Percentiles rank a stretch among this genome's conserved stretches.
Conservation (phyloP, 306 rosid genomes). For the Lathyrus tuberosus region DNA sequence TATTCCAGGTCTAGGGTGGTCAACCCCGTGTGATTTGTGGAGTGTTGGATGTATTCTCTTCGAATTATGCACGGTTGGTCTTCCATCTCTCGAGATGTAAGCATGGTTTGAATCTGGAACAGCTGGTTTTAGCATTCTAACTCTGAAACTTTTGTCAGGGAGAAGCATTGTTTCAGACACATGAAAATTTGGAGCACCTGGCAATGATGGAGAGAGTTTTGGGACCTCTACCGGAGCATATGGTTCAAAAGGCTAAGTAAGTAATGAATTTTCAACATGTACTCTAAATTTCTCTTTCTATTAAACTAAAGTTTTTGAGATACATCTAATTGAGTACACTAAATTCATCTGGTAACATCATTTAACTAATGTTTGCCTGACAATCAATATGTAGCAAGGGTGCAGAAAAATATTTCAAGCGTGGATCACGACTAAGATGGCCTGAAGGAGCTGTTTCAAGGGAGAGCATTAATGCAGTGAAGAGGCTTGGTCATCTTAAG, state of each 20-base stretch:
- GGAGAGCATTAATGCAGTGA: constrained; percentile 92
- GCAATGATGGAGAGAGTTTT: constrained; percentile 93
- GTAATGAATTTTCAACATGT: constrained; percentile 21
- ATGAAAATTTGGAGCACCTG: constrained; percentile 92
- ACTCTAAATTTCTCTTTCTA: constrained; percentile 7
- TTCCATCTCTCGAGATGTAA: constrained; percentile 27
- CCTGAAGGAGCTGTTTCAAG: constrained; percentile 95
- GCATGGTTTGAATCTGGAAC: constrained; percentile 37
- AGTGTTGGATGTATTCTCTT: constrained; percentile 88
- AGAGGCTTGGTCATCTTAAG: constrained; percentile 76
- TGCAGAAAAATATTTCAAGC: constrained; percentile 78
- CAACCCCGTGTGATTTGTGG: constrained; percentile 90
- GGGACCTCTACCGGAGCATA: constrained; percentile 81
- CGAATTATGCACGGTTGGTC: constrained; percentile 78
- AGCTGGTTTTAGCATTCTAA: constrained; percentile 38
- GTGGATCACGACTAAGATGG: constrained; percentile 75
- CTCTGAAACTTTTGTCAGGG: constrained; percentile 62
- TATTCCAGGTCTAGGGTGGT: constrained; percentile 91
- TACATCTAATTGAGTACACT: background rate
- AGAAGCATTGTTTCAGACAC: constrained; percentile 87
- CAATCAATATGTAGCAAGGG: constrained; percentile 57
- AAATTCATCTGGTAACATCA: background rate
- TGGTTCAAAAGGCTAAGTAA: constrained; percentile 66
- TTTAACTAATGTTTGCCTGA: constrained; percentile 8
- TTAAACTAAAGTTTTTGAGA: constrained; percentile 16